Base-by-base conservation (phyloP, 148 eudicot genomes). In the Amaranthus hypochondriacus region DNA sequence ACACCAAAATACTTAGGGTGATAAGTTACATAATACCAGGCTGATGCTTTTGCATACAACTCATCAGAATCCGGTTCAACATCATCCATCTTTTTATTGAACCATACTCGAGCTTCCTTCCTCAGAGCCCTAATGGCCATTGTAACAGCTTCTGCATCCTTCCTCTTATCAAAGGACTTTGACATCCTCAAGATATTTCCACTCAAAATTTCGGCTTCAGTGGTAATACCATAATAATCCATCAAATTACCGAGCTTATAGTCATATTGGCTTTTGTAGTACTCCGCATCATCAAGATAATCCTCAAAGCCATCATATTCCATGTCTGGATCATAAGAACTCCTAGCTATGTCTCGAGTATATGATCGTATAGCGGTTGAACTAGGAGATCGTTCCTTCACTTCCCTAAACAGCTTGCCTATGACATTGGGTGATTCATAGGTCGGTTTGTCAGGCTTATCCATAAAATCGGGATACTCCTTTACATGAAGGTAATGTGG, bases 21-120 rank as follows among this genome's bases (percentile, higher is more conserved):
- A 48, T 88, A 88, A 0, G 91, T 84, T 4, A 86, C 91, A 75
- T 78, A n/a, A 74, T 88, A 88, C 89, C 91, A 86, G n/a, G 91
- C 91, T 0, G 91, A 88, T 4, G 89, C 91, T 79, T 84, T 84
- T 11, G 89, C 91, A 64, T 79, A 77, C 52, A 79, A 2, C 7
- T 60, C 69, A 47, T 77, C 72, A 39, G 4, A 54, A 48, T 44
- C 82, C 3, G 28, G 39, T 51, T 48, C 68, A 6, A 7, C 3
- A 46, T 78, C 75, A 39, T 53, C 49, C 74, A 9, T 48, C 44
- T 58, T 69, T 69, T 39, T 59, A n/a, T 68, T 79, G 9, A 84
- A 78, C 84, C 87, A 84, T 44, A 60, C 48, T 70, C 85, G 51
- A 67, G 83, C 85, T 82, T 82, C 87, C 75, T 84, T 84, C 57